phyloP scores from a whole-genome alignment of 805 yeast genomes.

The Candida pseudofarinosa region DNA sequence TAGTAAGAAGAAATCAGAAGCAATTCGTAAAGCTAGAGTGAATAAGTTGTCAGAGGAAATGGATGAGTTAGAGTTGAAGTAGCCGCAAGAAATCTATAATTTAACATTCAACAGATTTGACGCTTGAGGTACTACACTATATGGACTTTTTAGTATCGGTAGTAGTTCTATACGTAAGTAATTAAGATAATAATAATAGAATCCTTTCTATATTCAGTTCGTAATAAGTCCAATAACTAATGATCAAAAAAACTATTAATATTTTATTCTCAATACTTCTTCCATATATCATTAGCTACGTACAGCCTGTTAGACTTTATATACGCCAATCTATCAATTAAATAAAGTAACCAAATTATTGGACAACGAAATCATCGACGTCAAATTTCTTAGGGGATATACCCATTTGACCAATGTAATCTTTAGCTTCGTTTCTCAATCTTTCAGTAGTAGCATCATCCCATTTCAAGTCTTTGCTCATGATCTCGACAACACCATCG shows the following conservation, averaged over 20 bases:
- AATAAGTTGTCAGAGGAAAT: slow-evolving; percentile 30
- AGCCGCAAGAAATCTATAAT: no score
- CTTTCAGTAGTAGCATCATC: slow-evolving; percentile 49
- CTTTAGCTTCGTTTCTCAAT: slow-evolving; percentile 49
- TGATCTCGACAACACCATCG: slow-evolving; percentile 79
- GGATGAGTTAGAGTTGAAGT: slow-evolving; percentile 18
- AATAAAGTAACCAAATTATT: slow-evolving; percentile 14
- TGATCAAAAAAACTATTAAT: no score
- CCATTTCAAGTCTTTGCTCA: slow-evolving; percentile 83
- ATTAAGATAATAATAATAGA: no score
- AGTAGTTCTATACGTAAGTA: no score
- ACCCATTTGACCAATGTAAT: slow-evolving; percentile 64
- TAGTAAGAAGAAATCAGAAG: slow-evolving; percentile 33
- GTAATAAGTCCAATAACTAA: no score
- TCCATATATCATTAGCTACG: neutral
- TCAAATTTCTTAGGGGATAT: slow-evolving; percentile 23
- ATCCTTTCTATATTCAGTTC: no score
- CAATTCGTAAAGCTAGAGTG: slow-evolving; percentile 34
- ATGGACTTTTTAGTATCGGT: no score
- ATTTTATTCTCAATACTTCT: neutral
- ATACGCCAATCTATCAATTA: neutral
- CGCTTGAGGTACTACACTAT: no score
- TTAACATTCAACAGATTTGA: no score
- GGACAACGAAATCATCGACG: slow-evolving; percentile 20
- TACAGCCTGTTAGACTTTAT: neutral